These are phyloP conservation scores for Brassica incana DNA, from an alignment of 345 rosid species.

Conservation along the genomic window DNA sequence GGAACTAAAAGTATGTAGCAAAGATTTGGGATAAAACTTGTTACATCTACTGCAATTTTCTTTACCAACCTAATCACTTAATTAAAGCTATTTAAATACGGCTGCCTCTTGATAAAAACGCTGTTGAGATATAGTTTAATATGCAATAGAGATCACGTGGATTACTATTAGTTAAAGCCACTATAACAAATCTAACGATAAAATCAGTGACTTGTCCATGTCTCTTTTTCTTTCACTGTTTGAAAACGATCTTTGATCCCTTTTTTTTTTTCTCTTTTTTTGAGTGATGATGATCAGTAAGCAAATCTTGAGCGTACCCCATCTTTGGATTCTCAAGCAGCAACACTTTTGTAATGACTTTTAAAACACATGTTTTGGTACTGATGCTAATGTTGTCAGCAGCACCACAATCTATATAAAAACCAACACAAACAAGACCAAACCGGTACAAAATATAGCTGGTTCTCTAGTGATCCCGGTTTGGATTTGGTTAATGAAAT, in stretches of 20 bases:
- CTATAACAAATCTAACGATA: constrained; percentile 33
- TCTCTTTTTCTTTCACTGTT: constrained; percentile 30
- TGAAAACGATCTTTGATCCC: constrained; percentile 27
- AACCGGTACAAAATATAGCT: not conserved
- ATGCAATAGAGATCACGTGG: constrained; percentile 34
- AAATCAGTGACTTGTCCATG: constrained; percentile 27
- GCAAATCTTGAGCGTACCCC: constrained; percentile 40
- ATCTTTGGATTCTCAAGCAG: constrained; percentile 30
- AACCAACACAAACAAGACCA: not conserved
- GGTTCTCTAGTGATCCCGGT: constrained; percentile 2
- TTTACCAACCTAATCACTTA: constrained; percentile 15
- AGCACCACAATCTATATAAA: not conserved
- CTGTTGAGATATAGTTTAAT: constrained; percentile 13
- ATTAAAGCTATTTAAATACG: not conserved
- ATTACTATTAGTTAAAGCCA: constrained; percentile 16
- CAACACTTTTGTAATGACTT: constrained; percentile 20
- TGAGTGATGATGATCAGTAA: constrained; percentile 40
- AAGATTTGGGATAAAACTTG: constrained; percentile 30
- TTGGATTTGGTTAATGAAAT: not conserved
- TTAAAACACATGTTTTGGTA: constrained; percentile 7
- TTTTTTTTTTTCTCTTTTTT: not conserved
- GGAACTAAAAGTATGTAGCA: constrained; percentile 8
- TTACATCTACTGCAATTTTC: constrained; percentile 17
- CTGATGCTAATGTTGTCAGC: constrained; percentile 20
- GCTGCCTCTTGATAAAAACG: constrained; percentile 27